These are phyloP conservation scores for Neurospora discreta DNA, from an alignment of 495 filamentous ascomycete species.

Conservation along the genomic window DNA sequence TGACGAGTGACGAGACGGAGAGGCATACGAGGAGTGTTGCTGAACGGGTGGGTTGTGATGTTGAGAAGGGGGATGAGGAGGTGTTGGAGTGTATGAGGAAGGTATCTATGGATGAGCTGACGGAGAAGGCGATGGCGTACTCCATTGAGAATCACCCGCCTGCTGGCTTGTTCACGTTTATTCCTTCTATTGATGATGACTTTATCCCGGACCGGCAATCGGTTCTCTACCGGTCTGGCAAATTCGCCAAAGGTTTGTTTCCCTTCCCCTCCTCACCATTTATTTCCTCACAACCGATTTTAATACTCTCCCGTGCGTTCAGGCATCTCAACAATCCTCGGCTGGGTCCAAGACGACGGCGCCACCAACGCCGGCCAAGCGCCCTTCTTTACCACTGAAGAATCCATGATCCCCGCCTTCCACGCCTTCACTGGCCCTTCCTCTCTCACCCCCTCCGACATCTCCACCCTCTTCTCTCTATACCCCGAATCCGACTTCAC, in stretches of 20 bases:
- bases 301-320: not conserved
- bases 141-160: slow-evolving; percentile 16
- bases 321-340: slow-evolving; percentile 21
- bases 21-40: slow-evolving; percentile 25
- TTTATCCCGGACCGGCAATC: slow-evolving; percentile 17
- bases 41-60: slow-evolving; percentile 5
- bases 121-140: slow-evolving; percentile 14
- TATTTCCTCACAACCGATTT: not conserved
- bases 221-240: slow-evolving; percentile 9
- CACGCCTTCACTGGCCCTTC: not conserved
- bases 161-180: slow-evolving; percentile 14
- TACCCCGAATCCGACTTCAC: slow-evolving; percentile 16
- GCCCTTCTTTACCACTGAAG: slow-evolving; percentile 3
- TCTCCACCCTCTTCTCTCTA: slow-evolving; percentile 9
- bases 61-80: slow-evolving; percentile 7
- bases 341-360: slow-evolving; percentile 24
- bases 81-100: slow-evolving; percentile 23
- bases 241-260: slow-evolving; percentile 14
- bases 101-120: slow-evolving; percentile 20
- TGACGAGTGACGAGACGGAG: slow-evolving; percentile 22
- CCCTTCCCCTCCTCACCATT: not conserved
- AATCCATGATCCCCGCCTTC: slow-evolving; percentile 11
- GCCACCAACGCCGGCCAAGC: slow-evolving; percentile 12
- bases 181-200: slow-evolving; percentile 21
- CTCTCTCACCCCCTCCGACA: slow-evolving; percentile 9